phyloP scores from a whole-genome alignment of 2,329 filamentous ascomycete genomes.

The Botryotinia convoluta region DNA sequence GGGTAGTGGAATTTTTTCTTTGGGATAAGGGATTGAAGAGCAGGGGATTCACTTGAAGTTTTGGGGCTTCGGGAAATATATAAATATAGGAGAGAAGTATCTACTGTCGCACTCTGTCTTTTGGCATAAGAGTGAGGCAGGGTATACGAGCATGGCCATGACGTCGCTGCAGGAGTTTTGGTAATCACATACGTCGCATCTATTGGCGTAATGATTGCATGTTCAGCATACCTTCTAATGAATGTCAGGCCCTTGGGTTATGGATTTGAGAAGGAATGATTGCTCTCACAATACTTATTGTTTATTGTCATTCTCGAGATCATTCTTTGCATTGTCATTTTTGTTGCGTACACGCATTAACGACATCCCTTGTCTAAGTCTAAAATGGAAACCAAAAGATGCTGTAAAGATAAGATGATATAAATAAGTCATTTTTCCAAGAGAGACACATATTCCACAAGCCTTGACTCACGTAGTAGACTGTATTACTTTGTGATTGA shows the following conservation, averaged over 20 bases:
- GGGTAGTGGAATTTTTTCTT: too few species aligned
- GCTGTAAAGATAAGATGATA: fast-evolving
- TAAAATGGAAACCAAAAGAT: background rate
- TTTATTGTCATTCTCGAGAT: background rate
- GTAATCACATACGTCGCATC: fast-evolving
- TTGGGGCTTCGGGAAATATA: too few species aligned
- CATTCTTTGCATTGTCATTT: background rate
- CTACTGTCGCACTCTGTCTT: too few species aligned
- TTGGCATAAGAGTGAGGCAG: too few species aligned
- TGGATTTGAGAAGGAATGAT: background rate
- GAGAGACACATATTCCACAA: fast-evolving
- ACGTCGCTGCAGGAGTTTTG: too few species aligned
- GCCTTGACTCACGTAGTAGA: background rate
- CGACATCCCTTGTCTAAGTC: too few species aligned
- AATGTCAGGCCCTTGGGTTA: fast-evolving
- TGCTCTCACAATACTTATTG: too few species aligned
- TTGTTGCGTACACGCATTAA: background rate
- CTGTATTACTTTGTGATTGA: background rate
- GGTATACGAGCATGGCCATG: too few species aligned
- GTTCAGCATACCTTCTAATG: background rate
- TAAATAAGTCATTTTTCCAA: background rate
- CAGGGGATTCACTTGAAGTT: too few species aligned
- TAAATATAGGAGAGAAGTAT: too few species aligned
- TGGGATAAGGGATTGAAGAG: too few species aligned
- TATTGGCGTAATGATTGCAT: background rate